Evolutionary conservation across 768 basidiomycete genomes (phyloP).

Genomic region (Gymnopilus junonius): DNA sequence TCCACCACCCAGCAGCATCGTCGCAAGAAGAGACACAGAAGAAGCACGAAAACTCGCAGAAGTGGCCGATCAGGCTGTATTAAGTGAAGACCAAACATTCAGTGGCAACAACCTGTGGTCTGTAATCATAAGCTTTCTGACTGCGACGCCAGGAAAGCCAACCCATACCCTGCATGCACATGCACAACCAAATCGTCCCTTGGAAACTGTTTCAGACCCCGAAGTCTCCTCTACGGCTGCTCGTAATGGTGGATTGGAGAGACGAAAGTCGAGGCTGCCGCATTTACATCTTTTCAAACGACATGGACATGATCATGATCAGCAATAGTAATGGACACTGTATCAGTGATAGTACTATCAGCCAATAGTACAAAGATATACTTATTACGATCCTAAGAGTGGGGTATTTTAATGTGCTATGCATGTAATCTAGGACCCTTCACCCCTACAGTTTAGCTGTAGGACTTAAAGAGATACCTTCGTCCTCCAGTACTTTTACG

Average conservation of each 20-base stretch:
- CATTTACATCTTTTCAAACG: slow-evolving; percentile 5
- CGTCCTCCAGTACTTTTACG: slow-evolving; percentile 57
- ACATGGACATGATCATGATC: not conserved
- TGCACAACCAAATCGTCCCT: not conserved
- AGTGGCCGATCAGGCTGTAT: slow-evolving; percentile 69
- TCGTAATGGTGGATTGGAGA: not conserved
- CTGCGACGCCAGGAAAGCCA: slow-evolving; percentile 51
- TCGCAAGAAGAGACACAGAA: slow-evolving; percentile 83
- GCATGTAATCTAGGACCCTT: slow-evolving; percentile 1
- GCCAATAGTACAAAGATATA: not conserved
- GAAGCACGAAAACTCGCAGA: slow-evolving; percentile 77
- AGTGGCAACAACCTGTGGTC: slow-evolving; percentile 79
- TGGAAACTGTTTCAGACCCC: not conserved
- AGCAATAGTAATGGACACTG: not conserved
- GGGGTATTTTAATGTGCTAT: not conserved
- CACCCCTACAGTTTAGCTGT: slow-evolving; percentile 37
- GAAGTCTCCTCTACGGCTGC: not conserved
- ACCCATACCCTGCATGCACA: slow-evolving; percentile 21
- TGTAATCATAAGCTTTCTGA: slow-evolving; percentile 66
- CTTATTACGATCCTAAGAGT: not conserved
- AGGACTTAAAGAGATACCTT: slow-evolving; percentile 39
- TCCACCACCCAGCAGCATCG: slow-evolving; percentile 92
- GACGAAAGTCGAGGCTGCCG: not conserved
- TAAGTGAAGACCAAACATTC: slow-evolving; percentile 59
- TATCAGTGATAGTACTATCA: not conserved